Conservation (phyloP, 345 rosid genomes). For the Syzygium grande region DNA sequence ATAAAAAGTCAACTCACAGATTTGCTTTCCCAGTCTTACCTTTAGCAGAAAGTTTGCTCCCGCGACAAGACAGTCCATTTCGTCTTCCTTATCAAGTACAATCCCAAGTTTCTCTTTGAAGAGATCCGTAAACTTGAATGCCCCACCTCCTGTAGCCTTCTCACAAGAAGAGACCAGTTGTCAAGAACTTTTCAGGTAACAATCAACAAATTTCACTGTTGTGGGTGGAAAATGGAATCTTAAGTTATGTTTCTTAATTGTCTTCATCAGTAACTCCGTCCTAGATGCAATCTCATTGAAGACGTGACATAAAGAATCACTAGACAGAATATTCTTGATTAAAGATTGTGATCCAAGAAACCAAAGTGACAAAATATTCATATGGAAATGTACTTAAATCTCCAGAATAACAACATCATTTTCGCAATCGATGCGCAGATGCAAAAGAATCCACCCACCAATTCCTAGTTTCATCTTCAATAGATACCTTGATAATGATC, state of each 20-base stretch:
- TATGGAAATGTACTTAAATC: background rate
- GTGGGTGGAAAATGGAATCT: background rate
- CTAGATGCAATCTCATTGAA: background rate
- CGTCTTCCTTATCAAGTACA: slow-evolving; percentile 84
- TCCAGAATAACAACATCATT: background rate
- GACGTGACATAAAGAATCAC: background rate
- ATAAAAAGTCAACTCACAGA: background rate
- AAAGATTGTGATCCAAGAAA: background rate
- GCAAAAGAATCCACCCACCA: background rate
- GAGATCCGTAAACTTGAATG: slow-evolving; percentile 83
- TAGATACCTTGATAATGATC: slow-evolving; percentile 56
- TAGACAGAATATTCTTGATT: background rate
- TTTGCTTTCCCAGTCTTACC: slow-evolving; percentile 31
- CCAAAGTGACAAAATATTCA: background rate
- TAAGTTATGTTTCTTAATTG: background rate
- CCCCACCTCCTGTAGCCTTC: slow-evolving; percentile 99
- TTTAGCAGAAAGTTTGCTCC: slow-evolving; percentile 95
- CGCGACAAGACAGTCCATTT: slow-evolving; percentile 88
- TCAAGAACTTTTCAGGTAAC: background rate
- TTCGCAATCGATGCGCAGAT: background rate
- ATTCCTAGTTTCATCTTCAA: background rate
- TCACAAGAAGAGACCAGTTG: slow-evolving; percentile 9
- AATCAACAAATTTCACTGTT: background rate
- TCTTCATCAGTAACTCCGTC: background rate
- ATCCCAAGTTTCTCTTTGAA: slow-evolving; percentile 83